phyloP scores from a whole-genome alignment of 805 yeast species.

The Yamadazyma laniorum region DNA sequence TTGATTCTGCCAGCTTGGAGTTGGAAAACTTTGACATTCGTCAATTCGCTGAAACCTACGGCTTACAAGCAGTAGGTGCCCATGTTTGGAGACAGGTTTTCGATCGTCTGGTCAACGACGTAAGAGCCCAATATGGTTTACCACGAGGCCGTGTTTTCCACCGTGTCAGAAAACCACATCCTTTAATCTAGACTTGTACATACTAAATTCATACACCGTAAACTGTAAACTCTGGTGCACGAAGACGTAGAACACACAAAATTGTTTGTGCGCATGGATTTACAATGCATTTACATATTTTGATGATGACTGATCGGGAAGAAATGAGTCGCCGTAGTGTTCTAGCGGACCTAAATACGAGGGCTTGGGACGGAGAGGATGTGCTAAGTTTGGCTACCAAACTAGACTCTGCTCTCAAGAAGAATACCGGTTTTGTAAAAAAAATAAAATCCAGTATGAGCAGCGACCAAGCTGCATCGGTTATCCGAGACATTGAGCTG shows the following conservation, averaged over 20 bases:
- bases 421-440: conserved; percentile 76
- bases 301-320: no score
- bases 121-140: conserved; percentile 72
- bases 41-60: conserved; percentile 52
- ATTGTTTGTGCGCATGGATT: no score
- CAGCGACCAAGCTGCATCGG: conserved; percentile 44
- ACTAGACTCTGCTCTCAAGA: conserved; percentile 75
- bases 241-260: no score
- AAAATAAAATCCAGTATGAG: conserved; percentile 58
- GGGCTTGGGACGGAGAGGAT: conserved; percentile 54
- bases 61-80: conserved; percentile 81
- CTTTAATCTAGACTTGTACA: conserved; percentile 15
- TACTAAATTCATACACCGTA: not conserved
- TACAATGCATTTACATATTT: no score
- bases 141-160: conserved; percentile 74
- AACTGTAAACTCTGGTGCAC: not conserved
- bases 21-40: conserved; percentile 64
- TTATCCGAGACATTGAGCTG: conserved; percentile 60
- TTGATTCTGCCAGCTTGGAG: conserved; percentile 8
- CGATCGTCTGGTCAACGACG: conserved; percentile 68
- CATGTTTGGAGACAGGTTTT: conserved; percentile 85
- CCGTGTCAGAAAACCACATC: conserved; percentile 47
- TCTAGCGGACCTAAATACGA: conserved; percentile 35
- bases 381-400: conserved; percentile 23
- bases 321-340: no score